These are phyloP conservation scores for Warburgia ugandensis DNA, from an alignment of 164 flowering plant species.

Conservation along the genomic window DNA sequence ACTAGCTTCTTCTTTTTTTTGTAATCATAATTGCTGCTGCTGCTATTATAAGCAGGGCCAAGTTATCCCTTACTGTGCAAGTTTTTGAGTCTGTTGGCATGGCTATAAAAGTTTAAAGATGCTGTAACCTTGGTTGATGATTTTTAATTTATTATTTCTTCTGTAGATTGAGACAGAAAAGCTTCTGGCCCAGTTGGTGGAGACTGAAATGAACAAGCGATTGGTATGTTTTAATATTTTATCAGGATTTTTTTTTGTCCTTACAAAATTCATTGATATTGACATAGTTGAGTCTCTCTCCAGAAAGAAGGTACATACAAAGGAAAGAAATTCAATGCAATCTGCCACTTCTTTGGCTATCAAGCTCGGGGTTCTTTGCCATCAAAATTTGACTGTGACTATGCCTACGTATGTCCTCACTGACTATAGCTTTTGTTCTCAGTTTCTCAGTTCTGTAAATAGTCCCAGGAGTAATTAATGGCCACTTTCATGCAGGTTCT, in stretches of 20 bases:
- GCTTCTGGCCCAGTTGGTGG: slow-evolving; percentile 94
- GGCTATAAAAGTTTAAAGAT: too few species aligned
- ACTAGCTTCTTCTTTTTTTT: neutral
- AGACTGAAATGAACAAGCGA: slow-evolving; percentile 81
- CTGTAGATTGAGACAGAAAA: slow-evolving; percentile 95
- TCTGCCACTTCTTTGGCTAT: slow-evolving; percentile 98
- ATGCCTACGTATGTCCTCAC: slow-evolving; percentile 69
- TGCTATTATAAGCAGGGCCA: neutral
- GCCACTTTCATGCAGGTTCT: slow-evolving; percentile 56
- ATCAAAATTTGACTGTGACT: slow-evolving; percentile 97
- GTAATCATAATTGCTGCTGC: neutral
- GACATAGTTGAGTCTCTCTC: slow-evolving; percentile 8
- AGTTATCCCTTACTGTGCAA: too few species aligned
- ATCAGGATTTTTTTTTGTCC: neutral
- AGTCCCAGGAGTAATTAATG: slow-evolving; percentile 2
- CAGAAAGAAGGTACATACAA: slow-evolving; percentile 99
- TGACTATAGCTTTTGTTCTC: neutral
- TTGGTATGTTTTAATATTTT: slow-evolving; percentile 34
- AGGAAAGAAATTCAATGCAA: slow-evolving; percentile 97
- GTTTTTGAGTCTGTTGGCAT: too few species aligned
- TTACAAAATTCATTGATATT: neutral
- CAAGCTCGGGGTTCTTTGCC: slow-evolving; percentile 98
- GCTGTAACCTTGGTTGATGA: neutral
- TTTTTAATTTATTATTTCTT: slow-evolving; percentile 6
- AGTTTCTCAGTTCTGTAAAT: neutral